A percentile compares a stretch with the other conserved stretches of the same genome.
These are phyloP conservation scores for Yamadazyma conglobata DNA, from an alignment of 1,139 yeast genomes.

Conservation along the genomic window DNA sequence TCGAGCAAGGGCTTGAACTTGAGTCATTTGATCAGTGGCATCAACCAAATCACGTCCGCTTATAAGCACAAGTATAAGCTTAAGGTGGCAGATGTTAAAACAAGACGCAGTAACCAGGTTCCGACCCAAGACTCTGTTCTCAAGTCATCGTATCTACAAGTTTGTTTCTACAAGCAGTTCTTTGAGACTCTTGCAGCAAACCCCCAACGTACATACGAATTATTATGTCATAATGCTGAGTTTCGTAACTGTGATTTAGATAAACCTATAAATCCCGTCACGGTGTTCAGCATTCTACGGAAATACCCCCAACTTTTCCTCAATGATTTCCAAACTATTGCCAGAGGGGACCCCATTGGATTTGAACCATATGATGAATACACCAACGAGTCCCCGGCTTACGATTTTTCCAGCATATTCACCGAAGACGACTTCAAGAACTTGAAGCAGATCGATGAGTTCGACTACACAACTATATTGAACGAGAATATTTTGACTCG, in stretches of 20 bases:
- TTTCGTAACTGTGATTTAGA: slow-evolving; percentile 47
- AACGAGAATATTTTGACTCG: slow-evolving; percentile 18
- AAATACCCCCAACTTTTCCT: slow-evolving; percentile 29
- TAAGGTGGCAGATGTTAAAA: slow-evolving; percentile 54
- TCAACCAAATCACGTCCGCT: slow-evolving; percentile 16
- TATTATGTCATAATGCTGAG: slow-evolving; percentile 43
- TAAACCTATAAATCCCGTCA: slow-evolving; percentile 40
- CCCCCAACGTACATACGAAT: slow-evolving; percentile 22
- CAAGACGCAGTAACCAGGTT: slow-evolving; percentile 38
- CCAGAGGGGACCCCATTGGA: slow-evolving; percentile 45
- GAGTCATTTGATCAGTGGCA: slow-evolving; percentile 17
- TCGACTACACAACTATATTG: slow-evolving; percentile 14
- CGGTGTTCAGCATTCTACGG: slow-evolving; percentile 34
- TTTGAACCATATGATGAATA: slow-evolving; percentile 35
- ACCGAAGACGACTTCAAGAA: slow-evolving; percentile 7
- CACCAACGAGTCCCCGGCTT: slow-evolving; percentile 1
- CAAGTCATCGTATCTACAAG: slow-evolving; percentile 51
- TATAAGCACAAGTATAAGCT: slow-evolving; percentile 19
- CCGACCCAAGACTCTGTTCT: slow-evolving; percentile 50
- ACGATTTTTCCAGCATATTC: slow-evolving; percentile 10
- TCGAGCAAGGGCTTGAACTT: slow-evolving; percentile 19
- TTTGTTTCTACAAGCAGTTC: slow-evolving; percentile 50
- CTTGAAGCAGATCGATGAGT: slow-evolving; percentile 16
- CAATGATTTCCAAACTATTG: slow-evolving; percentile 44
- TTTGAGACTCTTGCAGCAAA: slow-evolving; percentile 32